These are phyloP conservation scores for Trypanosoma platydactyli DNA, from an alignment of 208 protist species.

Conservation along the genomic window DNA sequence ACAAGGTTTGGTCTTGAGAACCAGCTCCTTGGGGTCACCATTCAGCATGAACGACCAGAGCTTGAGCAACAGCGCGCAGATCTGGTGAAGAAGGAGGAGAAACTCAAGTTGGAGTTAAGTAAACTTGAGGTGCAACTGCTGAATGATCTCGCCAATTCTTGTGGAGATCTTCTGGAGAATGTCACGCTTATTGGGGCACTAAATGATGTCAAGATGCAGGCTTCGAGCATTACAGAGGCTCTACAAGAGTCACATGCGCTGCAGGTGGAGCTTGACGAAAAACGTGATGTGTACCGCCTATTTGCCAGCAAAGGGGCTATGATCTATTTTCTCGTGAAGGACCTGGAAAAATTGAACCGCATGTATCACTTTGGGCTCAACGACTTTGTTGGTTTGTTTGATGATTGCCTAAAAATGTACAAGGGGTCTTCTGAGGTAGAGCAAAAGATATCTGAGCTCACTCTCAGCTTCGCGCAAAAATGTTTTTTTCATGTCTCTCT, in stretches of 20 bases:
- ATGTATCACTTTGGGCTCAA: conserved; percentile 97
- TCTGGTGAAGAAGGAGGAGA: conserved; percentile 95
- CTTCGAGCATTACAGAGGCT: conserved; percentile 76
- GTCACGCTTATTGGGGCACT: conserved; percentile 89
- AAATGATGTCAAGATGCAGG: conserved; percentile 94
- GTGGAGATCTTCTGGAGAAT: conserved; percentile 96
- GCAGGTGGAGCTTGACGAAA: conserved; percentile 91
- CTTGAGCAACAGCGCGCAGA: conserved; percentile 94
- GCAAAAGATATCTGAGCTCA: conserved; percentile 59
- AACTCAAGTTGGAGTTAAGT: conserved; percentile 92
- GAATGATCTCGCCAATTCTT: conserved; percentile 88
- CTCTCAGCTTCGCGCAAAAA: conserved; percentile 56
- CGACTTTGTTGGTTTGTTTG: conserved; percentile 90
- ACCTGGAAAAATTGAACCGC: conserved; percentile 90
- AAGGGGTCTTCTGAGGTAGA: conserved; percentile 38
- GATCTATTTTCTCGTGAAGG: conserved; percentile 94
- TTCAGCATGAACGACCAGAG: conserved; percentile 96
- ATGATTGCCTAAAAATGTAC: conserved; percentile 52
- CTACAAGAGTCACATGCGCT: conserved; percentile 86
- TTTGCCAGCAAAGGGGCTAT: conserved; percentile 84
- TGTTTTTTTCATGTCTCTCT: conserved; percentile 72
- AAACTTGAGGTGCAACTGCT: conserved; percentile 94
- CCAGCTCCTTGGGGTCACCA: conserved; percentile 94
- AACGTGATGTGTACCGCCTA: conserved; percentile 93
- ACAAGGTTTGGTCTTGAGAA: conserved; percentile 95